Evolutionary conservation across 306 rosid genomes (phyloP), one percentile per base, ranked within the genome.

Genomic region (Luffa acutangula): DNA sequence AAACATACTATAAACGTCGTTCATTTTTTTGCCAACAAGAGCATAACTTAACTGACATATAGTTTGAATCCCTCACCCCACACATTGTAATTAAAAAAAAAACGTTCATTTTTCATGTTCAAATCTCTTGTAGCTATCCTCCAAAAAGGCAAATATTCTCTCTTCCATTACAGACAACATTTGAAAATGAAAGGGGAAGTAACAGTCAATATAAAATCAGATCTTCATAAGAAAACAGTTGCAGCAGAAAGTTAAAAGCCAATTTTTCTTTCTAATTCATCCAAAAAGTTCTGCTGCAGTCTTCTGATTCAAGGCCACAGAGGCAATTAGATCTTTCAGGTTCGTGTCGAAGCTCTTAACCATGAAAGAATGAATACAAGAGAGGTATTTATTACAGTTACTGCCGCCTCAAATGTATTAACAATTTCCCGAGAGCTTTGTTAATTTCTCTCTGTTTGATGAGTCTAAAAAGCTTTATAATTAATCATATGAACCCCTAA

Each of bases 401-500:
- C 78, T 31, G 78, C 59, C 21, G 60, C 78, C 78, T 73, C 62
- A 34, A 74, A 49, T 74, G 78, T 73, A 74, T 51, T 31, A 14
- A 74, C 78, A 74, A 74, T 49, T 72, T 72, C 56, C 77, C 57
- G 77, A 70, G 77, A 72, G 77, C 77, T 72, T 21, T 48, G 58
- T 72, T 69, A 72, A 72, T 46, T 48, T 71, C 41, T 69, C 75
- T 73, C 78, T 74, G 34, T 48, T 33, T 74, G 7, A 72, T 13
- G 77, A 46, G 58, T 72, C 56, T 51, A 33, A 14, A 49, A 34
- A 34, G 46, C 7, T 51, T 73, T 73, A 51, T 74, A 74, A 48
- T 46, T 51, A 74, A 74, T 51, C 62, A 74, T 74, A 74, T 74
- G 78, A 51, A 51, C 78, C 78, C 56, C 62, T 33, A 41, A 33